Evolutionary conservation across 2,329 filamentous ascomycete species (phyloP), one percentile per base, ranked within the genome.

Genomic region (Chrysosphaeria jannelii): DNA sequence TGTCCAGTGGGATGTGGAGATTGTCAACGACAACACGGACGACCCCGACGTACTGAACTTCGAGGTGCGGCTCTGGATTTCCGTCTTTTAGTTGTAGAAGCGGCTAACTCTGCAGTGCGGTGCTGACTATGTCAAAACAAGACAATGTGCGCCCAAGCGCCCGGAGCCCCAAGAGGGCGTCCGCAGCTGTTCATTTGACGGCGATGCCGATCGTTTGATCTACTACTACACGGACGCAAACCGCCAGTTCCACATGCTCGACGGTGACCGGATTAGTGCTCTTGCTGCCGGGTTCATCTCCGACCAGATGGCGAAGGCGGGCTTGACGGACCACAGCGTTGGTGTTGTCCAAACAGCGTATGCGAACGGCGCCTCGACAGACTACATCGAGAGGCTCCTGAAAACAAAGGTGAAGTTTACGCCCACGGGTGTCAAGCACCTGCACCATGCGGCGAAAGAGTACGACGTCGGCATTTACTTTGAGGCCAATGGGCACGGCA

Each of bases 391-490:
- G 40, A 72, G 85, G 42, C 69, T 74, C 32, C 57, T 93, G 26
- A 70, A 72, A 37, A 63, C 97, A 20, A 79, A 79, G 23, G 75
- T 90, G 12, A 67, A 88, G 28, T 90, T 74, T 55, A 93, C 85
- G 2, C 67, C 76, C 9, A 97, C 85, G 1, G 85, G 85, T 33
- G 85, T 97, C 30, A 97, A 97, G 54, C 74, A 91, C 46, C 59
- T 97, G 31, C 85, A 97, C 47, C 85, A 93, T 39, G 85, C 76
- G n/a, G 85, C 85, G 19, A 66, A 74, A 37, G 74, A 79, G 33
- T 90, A 88, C 36, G 85, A 97, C 37, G 67, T 93, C 26, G 85
- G 85, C 27, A 76, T 93, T 24, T 97, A 97, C 51, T 97, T 97
- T 38, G 85, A 97, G 50, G 85, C 85, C 32, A 97, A 97, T 41